Conservation (phyloP, 345 rosid genomes). For the Garcia nutans region DNA sequence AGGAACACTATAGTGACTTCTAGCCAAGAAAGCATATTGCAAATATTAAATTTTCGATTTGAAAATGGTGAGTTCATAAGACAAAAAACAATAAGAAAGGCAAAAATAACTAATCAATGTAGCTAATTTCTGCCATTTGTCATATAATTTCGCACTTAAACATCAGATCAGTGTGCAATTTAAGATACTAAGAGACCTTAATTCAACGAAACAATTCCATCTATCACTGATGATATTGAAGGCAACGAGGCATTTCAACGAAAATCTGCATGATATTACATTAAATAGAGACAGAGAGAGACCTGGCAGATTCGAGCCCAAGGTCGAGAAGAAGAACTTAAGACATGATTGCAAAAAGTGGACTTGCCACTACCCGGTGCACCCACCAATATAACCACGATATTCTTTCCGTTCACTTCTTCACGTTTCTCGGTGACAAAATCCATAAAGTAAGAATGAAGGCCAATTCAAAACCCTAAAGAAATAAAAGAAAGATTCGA, state of each 20-base stretch:
- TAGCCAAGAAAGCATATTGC: no score
- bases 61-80: background rate
- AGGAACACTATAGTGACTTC: no score
- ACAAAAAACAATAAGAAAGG: background rate
- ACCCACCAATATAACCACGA: constrained; percentile 59
- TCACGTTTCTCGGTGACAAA: constrained; percentile 23
- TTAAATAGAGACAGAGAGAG: background rate
- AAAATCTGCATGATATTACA: constrained; percentile 19
- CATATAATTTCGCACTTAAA: background rate
- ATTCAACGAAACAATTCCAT: background rate
- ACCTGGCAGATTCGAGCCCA: constrained; percentile 98
- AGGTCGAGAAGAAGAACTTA: constrained; percentile 55
- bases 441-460: background rate
- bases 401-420: constrained; percentile 41
- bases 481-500: background rate
- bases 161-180: background rate
- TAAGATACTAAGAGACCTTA: background rate
- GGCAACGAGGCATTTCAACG: constrained; percentile 35
- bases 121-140: background rate
- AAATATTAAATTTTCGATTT: background rate
- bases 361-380: constrained; percentile 98
- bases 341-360: constrained; percentile 71
- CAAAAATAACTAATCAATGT: background rate
- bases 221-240: background rate
- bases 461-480: background rate